Base-by-base conservation (phyloP, 257 asterid genomes). In the Oldenlandia corymbosa region DNA sequence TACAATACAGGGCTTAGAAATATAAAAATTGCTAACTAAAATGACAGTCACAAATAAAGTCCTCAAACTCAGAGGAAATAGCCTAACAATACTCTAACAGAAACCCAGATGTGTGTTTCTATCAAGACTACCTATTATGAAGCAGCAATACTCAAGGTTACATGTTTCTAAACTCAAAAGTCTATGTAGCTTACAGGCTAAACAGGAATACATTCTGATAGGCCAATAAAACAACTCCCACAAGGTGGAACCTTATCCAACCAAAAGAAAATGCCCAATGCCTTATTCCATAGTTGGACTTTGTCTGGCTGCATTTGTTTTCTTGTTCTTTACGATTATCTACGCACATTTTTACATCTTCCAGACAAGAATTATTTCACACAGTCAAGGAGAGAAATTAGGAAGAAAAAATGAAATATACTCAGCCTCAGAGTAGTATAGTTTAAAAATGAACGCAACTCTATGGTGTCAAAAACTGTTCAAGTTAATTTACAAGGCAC, bases 1-100 rank as follows among this genome's bases (percentile, higher is more conserved):
- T 45, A 43, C 64, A 58, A 53, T 18, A 10, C 31, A 47, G 56
- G 62, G 78, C 67, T 53, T 30, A 41, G 56, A 51, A 74, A 49
- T 30, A 65, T 49, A 48, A 46, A 27, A 12, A 55, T 12, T 2
- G 4, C 21, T 63, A 60, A 59, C 61, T 27, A 53, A 43, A 45
- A 69, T 5, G 39, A 61, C 47, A 5, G 10, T 12, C 50, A 23
- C 46, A 20, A 1, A 39, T 21, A 8, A 41, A n/a, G n/a, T n/a
- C n/a, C n/a, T n/a, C n/a, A n/a, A n/a, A n/a, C n/a, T n/a, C n/a
- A n/a, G n/a, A n/a, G n/a, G n/a, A n/a, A n/a, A n/a, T n/a, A n/a
- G n/a, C n/a, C n/a, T n/a, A n/a, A n/a, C n/a, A n/a, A n/a, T n/a
- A n/a, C n/a, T n/a, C n/a, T n/a, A n/a, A n/a, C n/a, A n/a, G n/a